Evolutionary conservation across 768 basidiomycete genomes (phyloP).

Genomic region (Hydnum rufescens): DNA sequence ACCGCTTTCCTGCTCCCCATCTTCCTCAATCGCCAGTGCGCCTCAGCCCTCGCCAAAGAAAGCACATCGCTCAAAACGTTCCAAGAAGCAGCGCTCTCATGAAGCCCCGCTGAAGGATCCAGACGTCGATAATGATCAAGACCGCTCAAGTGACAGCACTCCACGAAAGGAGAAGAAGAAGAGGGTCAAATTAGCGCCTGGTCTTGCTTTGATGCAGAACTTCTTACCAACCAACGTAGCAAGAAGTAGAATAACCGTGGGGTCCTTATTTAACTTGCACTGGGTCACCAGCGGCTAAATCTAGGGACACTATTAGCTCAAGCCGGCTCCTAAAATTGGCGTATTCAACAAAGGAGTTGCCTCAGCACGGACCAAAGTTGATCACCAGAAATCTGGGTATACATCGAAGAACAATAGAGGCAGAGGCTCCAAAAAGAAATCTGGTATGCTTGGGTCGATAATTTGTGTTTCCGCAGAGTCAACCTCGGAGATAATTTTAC

Average conservation of each 20-base stretch:
- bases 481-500: background rate
- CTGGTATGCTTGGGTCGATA: background rate
- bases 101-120: no score
- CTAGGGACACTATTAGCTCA: background rate
- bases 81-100: no score
- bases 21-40: background rate
- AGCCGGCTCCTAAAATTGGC: background rate
- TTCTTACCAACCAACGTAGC: background rate
- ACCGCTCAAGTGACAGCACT: background rate
- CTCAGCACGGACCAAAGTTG: background rate
- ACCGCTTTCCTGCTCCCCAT: background rate
- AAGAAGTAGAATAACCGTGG: background rate
- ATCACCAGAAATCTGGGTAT: background rate
- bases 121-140: background rate
- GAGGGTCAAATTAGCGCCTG: background rate
- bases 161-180: background rate
- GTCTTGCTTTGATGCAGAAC: background rate
- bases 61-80: no score
- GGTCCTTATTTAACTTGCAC: background rate
- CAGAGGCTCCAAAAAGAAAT: background rate
- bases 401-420: background rate
- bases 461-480: background rate
- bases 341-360: constrained; percentile 1
- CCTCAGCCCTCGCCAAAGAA: no score
- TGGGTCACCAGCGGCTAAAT: background rate